Base-by-base conservation (phyloP, 352 stramenopile species). In the Pythium insidiosum region DNA sequence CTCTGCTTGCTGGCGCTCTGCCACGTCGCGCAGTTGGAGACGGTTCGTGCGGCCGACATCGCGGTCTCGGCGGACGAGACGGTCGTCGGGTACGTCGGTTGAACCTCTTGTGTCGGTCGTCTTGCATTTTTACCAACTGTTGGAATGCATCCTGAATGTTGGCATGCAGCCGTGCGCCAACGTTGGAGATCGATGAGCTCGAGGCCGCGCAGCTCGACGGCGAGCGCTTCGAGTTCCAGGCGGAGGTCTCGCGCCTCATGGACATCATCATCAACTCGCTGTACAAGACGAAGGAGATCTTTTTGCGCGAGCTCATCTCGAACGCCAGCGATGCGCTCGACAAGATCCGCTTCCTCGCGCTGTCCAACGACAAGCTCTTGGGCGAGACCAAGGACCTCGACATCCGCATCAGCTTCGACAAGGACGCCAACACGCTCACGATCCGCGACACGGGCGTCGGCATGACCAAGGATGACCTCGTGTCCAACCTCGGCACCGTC, bases 191-290 rank as follows among this genome's bases (percentile, higher is more conserved):
- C 47, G 50, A 24, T 28, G 68, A 76, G 16, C 53, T 84, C 28
- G 50, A 77, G 12, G 58, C 68, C 21, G 43, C 60, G 44, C 61
- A 58, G 4, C 16, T 59, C 20, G 47, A 38, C 5, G 77, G 80
- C 38, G 89, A 97, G 53, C 89, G 77, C 45, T 97, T 94, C 38
- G 84, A 79, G 47, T 97, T 97, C 68, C 87, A 97, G 51, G 95
- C 95, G 33, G 95, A 99, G 60, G 96, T 99, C 18, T 97, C 95
- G 48, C 91, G 96, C 5, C 88, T 99, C 59, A 97, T 99, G 75
- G 96, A 99, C 68, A 99, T 99, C 64, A 95, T 99, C 54, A 98
- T 99, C 65, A 99, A 99, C 66, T 98, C 92, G 49, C 73, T 98
- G 29, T 95, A 95, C 73, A 90, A 93, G 61, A 98, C 97, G 59